A percentile compares a stretch with the other conserved stretches of the same genome.
These are phyloP conservation scores for Chrysoporthe cubensis DNA, from an alignment of 2,329 filamentous ascomycete genomes.

Conservation along the genomic window DNA sequence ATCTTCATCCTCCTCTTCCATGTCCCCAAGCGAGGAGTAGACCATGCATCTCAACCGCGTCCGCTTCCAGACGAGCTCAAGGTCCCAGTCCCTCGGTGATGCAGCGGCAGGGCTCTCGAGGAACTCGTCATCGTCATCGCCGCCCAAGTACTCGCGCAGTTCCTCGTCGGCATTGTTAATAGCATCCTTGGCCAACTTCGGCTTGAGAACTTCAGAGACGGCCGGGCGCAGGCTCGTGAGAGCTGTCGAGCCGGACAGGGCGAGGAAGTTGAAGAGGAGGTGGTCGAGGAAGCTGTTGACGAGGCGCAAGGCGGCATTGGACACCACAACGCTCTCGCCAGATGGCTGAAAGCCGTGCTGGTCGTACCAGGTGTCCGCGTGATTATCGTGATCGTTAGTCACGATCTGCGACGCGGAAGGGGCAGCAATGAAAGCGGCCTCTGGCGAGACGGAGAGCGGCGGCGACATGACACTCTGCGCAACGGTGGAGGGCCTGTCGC, in stretches of 20 bases:
- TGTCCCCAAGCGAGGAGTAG: conserved; percentile 91
- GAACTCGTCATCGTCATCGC: conserved; percentile 74
- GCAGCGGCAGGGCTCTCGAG: conserved; percentile 57
- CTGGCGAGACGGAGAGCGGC: conserved; percentile 70
- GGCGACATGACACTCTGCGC: conserved; percentile 66
- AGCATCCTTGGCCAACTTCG: conserved; percentile 76
- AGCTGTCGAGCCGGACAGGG: conserved; percentile 75
- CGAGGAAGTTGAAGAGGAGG: conserved; percentile 88
- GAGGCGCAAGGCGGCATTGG: conserved; percentile 71
- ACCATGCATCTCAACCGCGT: conserved; percentile 96
- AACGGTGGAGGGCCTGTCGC: conserved; percentile 68
- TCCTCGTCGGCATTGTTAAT: conserved; percentile 45
- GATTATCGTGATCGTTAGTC: conserved; percentile 81
- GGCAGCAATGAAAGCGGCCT: conserved; percentile 84
- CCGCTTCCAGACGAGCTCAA: conserved; percentile 93
- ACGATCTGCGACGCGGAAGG: conserved; percentile 91
- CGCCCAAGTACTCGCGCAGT: conserved; percentile 83
- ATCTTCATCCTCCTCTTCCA: conserved; percentile 98
- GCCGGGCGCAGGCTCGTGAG: conserved; percentile 78
- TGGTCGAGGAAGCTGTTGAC: conserved; percentile 95
- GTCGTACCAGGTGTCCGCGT: conserved; percentile 71
- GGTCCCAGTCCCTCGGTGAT: conserved; percentile 71
- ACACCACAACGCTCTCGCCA: conserved; percentile 72
- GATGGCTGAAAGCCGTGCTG: conserved; percentile 68
- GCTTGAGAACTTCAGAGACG: conserved; percentile 84